Conservation (phyloP, 768 basidiomycete species). For the Leccinum longicurvipes region DNA sequence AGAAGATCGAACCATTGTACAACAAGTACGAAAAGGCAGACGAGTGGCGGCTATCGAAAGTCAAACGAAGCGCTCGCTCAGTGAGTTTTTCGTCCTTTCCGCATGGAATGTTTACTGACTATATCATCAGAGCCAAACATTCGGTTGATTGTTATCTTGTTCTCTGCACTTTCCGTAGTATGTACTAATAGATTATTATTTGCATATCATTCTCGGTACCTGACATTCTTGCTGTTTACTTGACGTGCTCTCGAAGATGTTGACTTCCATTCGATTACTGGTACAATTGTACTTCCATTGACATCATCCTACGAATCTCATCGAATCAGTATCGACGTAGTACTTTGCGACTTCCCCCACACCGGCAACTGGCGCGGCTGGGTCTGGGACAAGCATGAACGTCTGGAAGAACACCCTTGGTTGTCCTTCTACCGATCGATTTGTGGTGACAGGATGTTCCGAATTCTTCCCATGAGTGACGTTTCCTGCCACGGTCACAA, state of each 20-base stretch:
- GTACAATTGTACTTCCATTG: not conserved
- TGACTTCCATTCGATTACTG: not conserved
- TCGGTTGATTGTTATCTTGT: conserved; percentile 50
- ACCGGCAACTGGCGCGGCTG: conserved; percentile 58
- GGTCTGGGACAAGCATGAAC: conserved; percentile 79
- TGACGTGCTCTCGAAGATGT: not conserved
- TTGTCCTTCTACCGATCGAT: conserved; percentile 64
- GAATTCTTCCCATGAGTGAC: conserved; percentile 68
- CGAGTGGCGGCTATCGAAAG: conserved; percentile 91
- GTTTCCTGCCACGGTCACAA: conserved; percentile 77
- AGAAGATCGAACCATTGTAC: conserved; percentile 94
- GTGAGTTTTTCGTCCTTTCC: conserved; percentile 36
- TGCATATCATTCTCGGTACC: not conserved
- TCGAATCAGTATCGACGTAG: conserved; percentile 72
- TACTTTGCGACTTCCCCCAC: conserved; percentile 78
- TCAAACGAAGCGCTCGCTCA: conserved; percentile 88
- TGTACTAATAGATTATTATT: conserved; percentile 12
- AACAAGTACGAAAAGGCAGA: conserved; percentile 96
- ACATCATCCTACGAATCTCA: conserved; percentile 75
- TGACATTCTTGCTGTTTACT: not conserved
- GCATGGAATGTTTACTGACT: conserved; percentile 11
- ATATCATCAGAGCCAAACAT: conserved; percentile 73
- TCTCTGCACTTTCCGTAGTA: not conserved
- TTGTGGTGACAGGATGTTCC: conserved; percentile 49
- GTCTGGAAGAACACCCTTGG: conserved; percentile 86